Percentiles rank a stretch among this genome's conserved stretches.
Evolutionary conservation across 352 stramenopile genomes (phyloP).

Genomic region (Globisporangium spinosum): DNA sequence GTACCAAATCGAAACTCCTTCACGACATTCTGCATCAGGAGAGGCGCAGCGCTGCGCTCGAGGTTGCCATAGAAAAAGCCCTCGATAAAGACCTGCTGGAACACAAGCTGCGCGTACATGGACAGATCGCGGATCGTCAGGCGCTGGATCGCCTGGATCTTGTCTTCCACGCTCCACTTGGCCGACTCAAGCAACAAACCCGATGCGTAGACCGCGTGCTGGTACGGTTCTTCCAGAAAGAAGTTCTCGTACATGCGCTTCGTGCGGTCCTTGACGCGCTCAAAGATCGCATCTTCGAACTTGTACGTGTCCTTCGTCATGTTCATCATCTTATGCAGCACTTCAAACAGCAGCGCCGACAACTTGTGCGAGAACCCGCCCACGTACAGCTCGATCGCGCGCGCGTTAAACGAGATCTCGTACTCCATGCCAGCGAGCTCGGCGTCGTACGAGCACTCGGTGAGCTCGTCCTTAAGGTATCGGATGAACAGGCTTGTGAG

Average conservation of each 20-base stretch:
- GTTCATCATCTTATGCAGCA: constrained; percentile 47
- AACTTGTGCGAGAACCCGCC: constrained; percentile 91
- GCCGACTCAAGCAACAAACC: constrained; percentile 71
- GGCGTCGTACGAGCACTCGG: constrained; percentile 76
- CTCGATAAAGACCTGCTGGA: constrained; percentile 73
- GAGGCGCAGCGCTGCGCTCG: constrained; percentile 19
- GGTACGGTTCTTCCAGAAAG: constrained; percentile 87
- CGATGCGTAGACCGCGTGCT: constrained; percentile 82
- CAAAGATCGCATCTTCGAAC: constrained; percentile 68
- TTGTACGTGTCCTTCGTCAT: constrained; percentile 48
- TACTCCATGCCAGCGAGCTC: constrained; percentile 79
- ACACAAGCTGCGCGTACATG: constrained; percentile 47
- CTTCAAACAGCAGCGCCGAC: constrained; percentile 68
- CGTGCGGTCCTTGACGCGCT: constrained; percentile 82
- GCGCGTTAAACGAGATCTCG: constrained; percentile 55
- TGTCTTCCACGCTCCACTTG: constrained; percentile 85
- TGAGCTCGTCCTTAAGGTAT: constrained; percentile 82
- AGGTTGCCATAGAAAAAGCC: constrained; percentile 75
- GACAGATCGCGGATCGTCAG: constrained; percentile 52
- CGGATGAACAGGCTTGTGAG: constrained; percentile 71
- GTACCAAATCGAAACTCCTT: constrained; percentile 34
- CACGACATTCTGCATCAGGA: constrained; percentile 47
- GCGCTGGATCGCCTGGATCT: constrained; percentile 63
- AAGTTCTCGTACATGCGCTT: constrained; percentile 88
- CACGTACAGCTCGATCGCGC: constrained; percentile 76